These are phyloP conservation scores for Corymbia maculata DNA, from an alignment of 345 rosid genomes.

Conservation along the genomic window DNA sequence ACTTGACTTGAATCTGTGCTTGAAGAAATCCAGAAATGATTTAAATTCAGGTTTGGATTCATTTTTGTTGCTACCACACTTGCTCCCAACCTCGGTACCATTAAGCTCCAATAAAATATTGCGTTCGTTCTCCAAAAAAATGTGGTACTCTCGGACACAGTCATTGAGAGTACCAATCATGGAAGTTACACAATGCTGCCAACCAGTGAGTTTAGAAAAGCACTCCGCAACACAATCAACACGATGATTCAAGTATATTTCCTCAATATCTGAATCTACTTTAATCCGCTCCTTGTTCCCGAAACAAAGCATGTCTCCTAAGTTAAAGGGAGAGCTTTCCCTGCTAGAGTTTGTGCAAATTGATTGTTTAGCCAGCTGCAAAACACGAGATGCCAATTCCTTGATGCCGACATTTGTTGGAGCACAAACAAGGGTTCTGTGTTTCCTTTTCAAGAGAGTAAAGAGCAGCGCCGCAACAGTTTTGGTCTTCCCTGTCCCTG, in stretches of 20 bases:
- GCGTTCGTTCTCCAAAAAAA: neutral
- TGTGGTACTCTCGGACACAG: neutral
- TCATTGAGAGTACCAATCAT: neutral
- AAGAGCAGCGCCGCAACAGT: slow-evolving; percentile 1
- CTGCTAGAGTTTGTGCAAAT: neutral
- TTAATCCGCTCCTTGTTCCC: slow-evolving; percentile 4
- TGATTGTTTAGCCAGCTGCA: neutral
- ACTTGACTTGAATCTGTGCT: neutral
- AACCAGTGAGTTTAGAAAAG: slow-evolving; percentile 5
- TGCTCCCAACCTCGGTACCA: neutral
- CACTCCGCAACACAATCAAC: slow-evolving; percentile 4
- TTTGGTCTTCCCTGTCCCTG: slow-evolving; percentile 16
- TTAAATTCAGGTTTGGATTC: neutral
- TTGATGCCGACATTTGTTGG: slow-evolving; percentile 8
- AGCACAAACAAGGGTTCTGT: slow-evolving; percentile 12
- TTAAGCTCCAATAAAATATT: neutral
- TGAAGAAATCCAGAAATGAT: neutral
- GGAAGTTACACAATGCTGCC: neutral
- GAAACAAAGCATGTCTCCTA: slow-evolving; percentile 11
- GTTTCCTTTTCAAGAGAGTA: slow-evolving; percentile 1
- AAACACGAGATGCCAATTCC: slow-evolving; percentile 12
- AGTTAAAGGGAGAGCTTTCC: neutral
- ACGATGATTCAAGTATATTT: slow-evolving; percentile 13
- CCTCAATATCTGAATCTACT: neutral
- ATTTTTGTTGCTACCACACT: neutral